Base-by-base conservation (phyloP, 2,329 filamentous ascomycete species). In the Hypomyces perniciosus region DNA sequence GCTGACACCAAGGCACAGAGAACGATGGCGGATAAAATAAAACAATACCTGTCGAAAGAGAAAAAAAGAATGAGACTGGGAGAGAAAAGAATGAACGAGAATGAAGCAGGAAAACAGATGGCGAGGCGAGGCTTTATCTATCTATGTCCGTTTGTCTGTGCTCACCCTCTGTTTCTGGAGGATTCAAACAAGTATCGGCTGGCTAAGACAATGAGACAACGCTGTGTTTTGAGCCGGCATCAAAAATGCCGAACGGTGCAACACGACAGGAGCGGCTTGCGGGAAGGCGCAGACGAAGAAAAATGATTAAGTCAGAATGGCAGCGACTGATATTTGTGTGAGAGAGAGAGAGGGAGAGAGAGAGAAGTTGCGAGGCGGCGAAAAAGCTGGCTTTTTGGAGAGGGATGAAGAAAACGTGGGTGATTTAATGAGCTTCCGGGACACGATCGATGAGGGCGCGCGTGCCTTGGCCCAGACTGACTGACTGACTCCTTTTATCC, bases 191-290 rank as follows among this genome's bases (percentile, higher is more conserved):
- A 31, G 6, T 20, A 8, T 44, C 27, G 12, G 42, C 39, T 37
- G 8, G 31, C 13, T 34, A 33, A 51, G 44, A 29, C 5, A 46
- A 31, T 34, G 34, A 48, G 46, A 42, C 46, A 33, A 27, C 13
- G 46, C 29, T 20, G 41, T 39, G 43, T 42, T 40, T 29, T 29
- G 40, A 38, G 20, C 42, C 57, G 55, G 57, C 57, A 58, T 33
- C 48, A 54, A 57, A 20, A 48, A 54, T 58, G 57, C 57, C 57
- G 57, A 52, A 44, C 53, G 41, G 52, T 48, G 57, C 45, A 48
- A 40, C 55, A 58, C 57, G 55, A 52, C 45, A 48, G 53, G 49
- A 35, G 38, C 41, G 49, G 44, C 41, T 34, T 35, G 39, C 54
- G 53, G 53, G 50, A 56, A 55, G 54, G 54, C 50, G 55, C 54